A percentile compares a stretch with the other conserved stretches of the same genome.
Evolutionary conservation across 306 rosid genomes (phyloP).

Genomic region (Glycine latifolia): DNA sequence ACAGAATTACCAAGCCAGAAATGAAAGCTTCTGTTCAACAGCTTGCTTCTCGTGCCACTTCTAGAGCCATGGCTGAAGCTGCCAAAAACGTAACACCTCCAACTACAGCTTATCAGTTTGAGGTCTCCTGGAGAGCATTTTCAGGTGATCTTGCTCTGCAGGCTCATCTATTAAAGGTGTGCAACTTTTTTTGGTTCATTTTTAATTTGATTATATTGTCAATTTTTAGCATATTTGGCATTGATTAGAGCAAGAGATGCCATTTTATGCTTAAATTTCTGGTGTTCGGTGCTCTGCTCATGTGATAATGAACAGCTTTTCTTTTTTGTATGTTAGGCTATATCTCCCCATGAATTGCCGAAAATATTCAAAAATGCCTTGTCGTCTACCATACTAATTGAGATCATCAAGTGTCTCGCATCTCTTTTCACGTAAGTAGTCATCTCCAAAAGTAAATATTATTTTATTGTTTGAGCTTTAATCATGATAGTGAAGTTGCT

Average conservation of each 20-base stretch:
- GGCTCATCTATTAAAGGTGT: slow-evolving; percentile 77
- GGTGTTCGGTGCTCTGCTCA: slow-evolving; percentile 27
- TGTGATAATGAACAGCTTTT: slow-evolving; percentile 30
- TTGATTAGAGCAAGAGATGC: slow-evolving; percentile 4
- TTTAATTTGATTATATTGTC: slow-evolving; percentile 31
- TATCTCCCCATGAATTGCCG: slow-evolving; percentile 70
- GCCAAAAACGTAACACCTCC: slow-evolving; percentile 73
- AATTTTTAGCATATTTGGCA: slow-evolving; percentile 14
- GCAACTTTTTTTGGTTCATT: slow-evolving; percentile 28
- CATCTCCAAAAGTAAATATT: not conserved
- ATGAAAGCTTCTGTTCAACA: slow-evolving; percentile 71
- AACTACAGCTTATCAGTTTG: slow-evolving; percentile 92
- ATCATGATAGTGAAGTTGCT: slow-evolving; percentile 28
- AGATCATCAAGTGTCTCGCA: slow-evolving; percentile 80
- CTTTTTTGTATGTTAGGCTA: slow-evolving; percentile 56
- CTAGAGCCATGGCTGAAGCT: slow-evolving; percentile 75
- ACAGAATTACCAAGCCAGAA: slow-evolving; percentile 53
- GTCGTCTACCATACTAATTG: slow-evolving; percentile 72
- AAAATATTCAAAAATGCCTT: slow-evolving; percentile 87
- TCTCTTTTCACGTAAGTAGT: slow-evolving; percentile 77
- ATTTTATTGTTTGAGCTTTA: slow-evolving; percentile 35
- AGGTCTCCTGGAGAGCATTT: slow-evolving; percentile 84
- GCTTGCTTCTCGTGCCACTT: slow-evolving; percentile 85
- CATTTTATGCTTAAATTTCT: slow-evolving; percentile 26
- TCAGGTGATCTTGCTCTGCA: slow-evolving; percentile 73